Evolutionary conservation across 495 filamentous ascomycete species (phyloP).

Genomic region (Cercophora newfieldiana): DNA sequence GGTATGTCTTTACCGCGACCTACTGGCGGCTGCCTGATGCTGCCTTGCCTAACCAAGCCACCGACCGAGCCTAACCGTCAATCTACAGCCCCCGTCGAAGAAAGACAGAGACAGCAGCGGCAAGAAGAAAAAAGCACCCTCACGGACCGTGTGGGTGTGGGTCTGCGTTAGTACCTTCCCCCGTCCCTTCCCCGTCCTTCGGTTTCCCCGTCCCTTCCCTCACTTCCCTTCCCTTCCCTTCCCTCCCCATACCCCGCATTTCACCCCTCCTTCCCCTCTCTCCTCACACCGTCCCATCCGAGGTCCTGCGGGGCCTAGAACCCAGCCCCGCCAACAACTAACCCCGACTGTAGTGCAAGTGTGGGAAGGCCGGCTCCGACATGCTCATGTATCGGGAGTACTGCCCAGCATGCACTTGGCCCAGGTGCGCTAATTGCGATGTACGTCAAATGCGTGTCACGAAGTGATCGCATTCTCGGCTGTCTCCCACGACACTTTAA

Average conservation of each 20-base stretch:
- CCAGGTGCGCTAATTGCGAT: neutral
- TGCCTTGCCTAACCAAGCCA: neutral
- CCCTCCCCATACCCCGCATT: too few relatives aligned
- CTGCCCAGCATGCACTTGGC: neutral
- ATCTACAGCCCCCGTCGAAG: neutral
- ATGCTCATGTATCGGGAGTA: neutral
- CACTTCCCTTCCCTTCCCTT: neutral
- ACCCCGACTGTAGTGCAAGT: neutral
- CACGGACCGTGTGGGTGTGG: neutral
- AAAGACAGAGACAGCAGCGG: neutral
- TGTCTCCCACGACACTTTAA: too few relatives aligned
- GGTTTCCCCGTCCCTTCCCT: neutral
- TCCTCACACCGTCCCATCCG: too few relatives aligned
- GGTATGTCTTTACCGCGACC: neutral
- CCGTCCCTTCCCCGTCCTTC: neutral
- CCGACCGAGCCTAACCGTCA: neutral
- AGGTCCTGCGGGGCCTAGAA: too few relatives aligned
- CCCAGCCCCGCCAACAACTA: too few relatives aligned
- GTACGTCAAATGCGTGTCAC: neutral
- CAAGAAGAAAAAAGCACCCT: neutral
- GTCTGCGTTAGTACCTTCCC: neutral
- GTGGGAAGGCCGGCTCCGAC: neutral
- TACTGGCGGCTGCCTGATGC: neutral
- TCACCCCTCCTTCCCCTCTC: too few relatives aligned
- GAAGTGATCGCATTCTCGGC: neutral